phyloP scores from a whole-genome alignment of 2,329 filamentous ascomycete species.

The Cladosporium sp. region DNA sequence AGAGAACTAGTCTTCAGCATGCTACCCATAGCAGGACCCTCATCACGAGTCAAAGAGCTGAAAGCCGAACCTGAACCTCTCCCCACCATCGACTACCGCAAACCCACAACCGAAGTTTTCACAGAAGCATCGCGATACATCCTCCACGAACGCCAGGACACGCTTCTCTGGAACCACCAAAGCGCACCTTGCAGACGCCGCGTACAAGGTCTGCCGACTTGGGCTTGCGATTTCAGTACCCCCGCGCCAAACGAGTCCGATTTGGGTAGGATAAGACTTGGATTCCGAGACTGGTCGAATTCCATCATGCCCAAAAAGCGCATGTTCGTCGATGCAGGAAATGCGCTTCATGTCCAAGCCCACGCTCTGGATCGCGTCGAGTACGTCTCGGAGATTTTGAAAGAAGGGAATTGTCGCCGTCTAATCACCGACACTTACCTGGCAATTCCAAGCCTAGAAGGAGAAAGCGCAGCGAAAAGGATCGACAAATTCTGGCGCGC shows the following conservation, averaged over 20 bases:
- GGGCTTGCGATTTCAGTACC: constrained; percentile 7
- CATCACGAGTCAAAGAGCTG: not conserved
- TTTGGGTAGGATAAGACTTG: not conserved
- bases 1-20: constrained; percentile 11
- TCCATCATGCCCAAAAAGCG: constrained; percentile 2
- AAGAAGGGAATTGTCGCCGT: constrained; percentile 2
- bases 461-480: not conserved
- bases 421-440: not conserved
- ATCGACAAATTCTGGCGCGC: constrained; percentile 8
- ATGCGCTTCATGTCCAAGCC: constrained; percentile 10
- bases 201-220: constrained; percentile 4
- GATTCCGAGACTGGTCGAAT: constrained; percentile 7
- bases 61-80: not conserved
- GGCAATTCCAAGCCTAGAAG: not conserved
- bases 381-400: constrained; percentile 4
- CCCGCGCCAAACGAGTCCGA: not conserved
- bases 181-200: not conserved
- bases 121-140: constrained; percentile 10
- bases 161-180: constrained; percentile 10
- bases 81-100: constrained; percentile 7
- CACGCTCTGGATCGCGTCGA: constrained; percentile 7
- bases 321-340: constrained; percentile 7
- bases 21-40: constrained; percentile 9
- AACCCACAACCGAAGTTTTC: constrained; percentile 7
- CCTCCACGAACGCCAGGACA: constrained; percentile 13